Percentiles rank a stretch among this genome's conserved stretches.
Evolutionary conservation across 2,329 filamentous ascomycete species (phyloP).

Genomic region (Leptographium galeiforme): DNA sequence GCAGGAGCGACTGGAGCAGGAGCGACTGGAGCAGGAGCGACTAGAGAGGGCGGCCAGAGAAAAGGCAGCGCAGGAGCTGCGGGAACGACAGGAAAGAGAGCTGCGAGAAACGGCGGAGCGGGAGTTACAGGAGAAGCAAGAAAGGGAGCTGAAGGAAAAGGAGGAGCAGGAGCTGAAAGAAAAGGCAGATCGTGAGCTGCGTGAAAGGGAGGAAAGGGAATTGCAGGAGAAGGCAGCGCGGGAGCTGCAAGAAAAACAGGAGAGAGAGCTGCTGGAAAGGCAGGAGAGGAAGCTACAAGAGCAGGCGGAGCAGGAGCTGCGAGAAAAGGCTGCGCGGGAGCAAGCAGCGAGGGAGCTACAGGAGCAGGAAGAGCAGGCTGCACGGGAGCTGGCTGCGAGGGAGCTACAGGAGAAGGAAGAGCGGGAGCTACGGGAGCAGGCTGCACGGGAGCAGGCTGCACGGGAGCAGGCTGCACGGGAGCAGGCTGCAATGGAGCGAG

Average conservation of each 20-base stretch:
- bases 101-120: background rate
- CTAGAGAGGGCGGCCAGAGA: background rate
- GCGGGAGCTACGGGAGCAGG: too few relatives aligned
- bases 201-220: too few relatives aligned
- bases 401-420: too few relatives aligned
- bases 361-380: too few relatives aligned
- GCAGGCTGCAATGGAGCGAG: too few relatives aligned
- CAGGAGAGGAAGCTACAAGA: background rate
- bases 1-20: too few relatives aligned
- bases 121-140: constrained; percentile 1
- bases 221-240: background rate
- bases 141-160: too few relatives aligned
- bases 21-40: background rate
- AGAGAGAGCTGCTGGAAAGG: background rate
- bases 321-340: too few relatives aligned
- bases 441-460: too few relatives aligned
- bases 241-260: background rate
- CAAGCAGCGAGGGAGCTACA: too few relatives aligned
- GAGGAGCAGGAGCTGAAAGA: background rate
- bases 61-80: background rate
- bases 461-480: too few relatives aligned
- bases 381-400: too few relatives aligned
- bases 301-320: background rate
- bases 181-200: background rate
- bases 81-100: background rate